A percentile compares a stretch with the other conserved stretches of the same genome.
phyloP scores from a whole-genome alignment of 2,329 filamentous ascomycete genomes.

The Fusarium sp. region DNA sequence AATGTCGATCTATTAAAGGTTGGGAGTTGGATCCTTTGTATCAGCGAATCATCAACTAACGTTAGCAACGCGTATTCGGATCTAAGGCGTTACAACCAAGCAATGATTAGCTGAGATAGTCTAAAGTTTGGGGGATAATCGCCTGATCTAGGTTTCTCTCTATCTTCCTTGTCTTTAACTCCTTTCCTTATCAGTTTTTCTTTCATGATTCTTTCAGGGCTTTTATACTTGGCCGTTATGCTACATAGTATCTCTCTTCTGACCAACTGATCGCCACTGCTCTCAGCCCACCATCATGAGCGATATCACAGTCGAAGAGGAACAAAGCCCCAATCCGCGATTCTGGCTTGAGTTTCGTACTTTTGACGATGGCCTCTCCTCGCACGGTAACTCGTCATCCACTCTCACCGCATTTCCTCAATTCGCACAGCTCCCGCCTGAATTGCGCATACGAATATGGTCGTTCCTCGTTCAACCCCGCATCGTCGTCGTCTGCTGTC shows the following conservation, averaged over 20 bases:
- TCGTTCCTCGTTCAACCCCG: constrained; percentile 60
- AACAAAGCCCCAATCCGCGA: constrained; percentile 47
- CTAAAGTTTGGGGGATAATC: constrained; percentile 34
- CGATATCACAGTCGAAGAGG: constrained; percentile 39
- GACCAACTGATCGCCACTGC: constrained; percentile 18
- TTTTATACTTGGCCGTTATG: neutral
- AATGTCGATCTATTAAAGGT: too few species aligned
- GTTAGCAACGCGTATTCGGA: constrained; percentile 3
- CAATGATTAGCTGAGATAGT: constrained; percentile 32
- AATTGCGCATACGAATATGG: constrained; percentile 65
- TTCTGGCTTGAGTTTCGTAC: constrained; percentile 64
- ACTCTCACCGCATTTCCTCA: constrained; percentile 50
- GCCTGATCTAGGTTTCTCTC: constrained; percentile 38
- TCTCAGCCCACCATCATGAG: constrained; percentile 35
- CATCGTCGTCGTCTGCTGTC: constrained; percentile 60
- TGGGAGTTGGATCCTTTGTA: neutral
- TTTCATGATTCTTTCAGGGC: neutral
- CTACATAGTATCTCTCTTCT: neutral
- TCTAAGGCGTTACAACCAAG: constrained; percentile 11
- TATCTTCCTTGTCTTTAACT: constrained; percentile 26
- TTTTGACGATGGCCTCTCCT: constrained; percentile 57
- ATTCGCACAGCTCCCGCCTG: constrained; percentile 59
- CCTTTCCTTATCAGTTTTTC: constrained; percentile 7
- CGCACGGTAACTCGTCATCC: constrained; percentile 16
- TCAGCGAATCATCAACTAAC: constrained; percentile 27